These are phyloP conservation scores for Neopestalotiopsis clavispora DNA, from an alignment of 2,329 filamentous ascomycete genomes.

Conservation along the genomic window DNA sequence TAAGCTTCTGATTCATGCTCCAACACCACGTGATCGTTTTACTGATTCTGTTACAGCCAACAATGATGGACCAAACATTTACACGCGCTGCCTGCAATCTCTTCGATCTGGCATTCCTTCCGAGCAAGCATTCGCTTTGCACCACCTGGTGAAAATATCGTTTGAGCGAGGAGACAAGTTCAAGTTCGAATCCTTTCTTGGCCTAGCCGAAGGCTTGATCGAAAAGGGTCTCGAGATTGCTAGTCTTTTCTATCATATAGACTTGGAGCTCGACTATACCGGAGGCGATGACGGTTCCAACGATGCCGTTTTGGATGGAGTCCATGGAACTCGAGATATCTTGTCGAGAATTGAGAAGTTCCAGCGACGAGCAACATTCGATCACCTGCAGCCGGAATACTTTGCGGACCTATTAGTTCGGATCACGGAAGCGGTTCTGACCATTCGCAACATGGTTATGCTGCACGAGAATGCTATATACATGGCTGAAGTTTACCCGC, in stretches of 20 bases:
- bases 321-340: slow-evolving; percentile 73
- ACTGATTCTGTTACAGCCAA: slow-evolving; percentile 46
- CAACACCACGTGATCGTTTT: slow-evolving; percentile 8
- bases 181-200: slow-evolving; percentile 89
- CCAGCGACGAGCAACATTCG: slow-evolving; percentile 61
- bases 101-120: slow-evolving; percentile 78
- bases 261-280: slow-evolving; percentile 79
- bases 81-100: slow-evolving; percentile 83
- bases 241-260: slow-evolving; percentile 78
- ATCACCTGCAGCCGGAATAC: slow-evolving; percentile 74
- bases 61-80: slow-evolving; percentile 85
- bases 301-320: slow-evolving; percentile 54
- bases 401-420: slow-evolving; percentile 75
- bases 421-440: slow-evolving; percentile 84
- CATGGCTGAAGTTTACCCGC: slow-evolving; percentile 73
- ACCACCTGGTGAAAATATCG: slow-evolving; percentile 94
- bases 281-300: slow-evolving; percentile 57
- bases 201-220: slow-evolving; percentile 85
- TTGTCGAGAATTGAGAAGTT: slow-evolving; percentile 73
- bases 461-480: slow-evolving; percentile 86
- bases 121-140: slow-evolving; percentile 91
- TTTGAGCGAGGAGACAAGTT: slow-evolving; percentile 95
- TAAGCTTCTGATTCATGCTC: slow-evolving; percentile 45
- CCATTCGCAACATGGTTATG: slow-evolving; percentile 95
- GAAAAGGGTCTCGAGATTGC: slow-evolving; percentile 83